phyloP scores from a whole-genome alignment of 2,329 filamentous ascomycete species.

The Boeremia lycopersici region DNA sequence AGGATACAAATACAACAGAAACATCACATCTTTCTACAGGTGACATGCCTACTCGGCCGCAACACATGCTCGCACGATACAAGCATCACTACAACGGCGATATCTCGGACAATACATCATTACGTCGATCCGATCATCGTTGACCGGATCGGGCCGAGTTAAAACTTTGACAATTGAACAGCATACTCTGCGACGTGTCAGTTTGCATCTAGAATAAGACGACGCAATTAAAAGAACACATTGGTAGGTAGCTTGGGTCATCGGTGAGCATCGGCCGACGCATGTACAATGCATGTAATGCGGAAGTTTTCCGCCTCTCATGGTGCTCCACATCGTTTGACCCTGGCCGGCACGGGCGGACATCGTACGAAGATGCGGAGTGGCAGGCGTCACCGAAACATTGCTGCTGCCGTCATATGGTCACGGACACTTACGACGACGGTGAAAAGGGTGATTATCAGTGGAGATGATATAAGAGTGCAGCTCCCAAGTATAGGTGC shows the following conservation, averaged over 20 bases:
- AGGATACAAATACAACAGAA: background rate
- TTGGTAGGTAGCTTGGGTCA: background rate
- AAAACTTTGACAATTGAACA: slow-evolving; percentile 1
- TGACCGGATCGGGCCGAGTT: slow-evolving; percentile 13
- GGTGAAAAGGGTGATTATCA: background rate
- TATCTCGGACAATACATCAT: slow-evolving; percentile 19
- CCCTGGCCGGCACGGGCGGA: background rate
- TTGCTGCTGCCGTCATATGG: background rate
- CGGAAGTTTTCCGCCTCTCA: slow-evolving; percentile 11
- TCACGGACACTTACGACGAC: background rate
- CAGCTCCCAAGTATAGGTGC: background rate
- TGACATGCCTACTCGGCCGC: background rate
- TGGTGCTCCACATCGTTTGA: slow-evolving; percentile 2
- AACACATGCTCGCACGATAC: slow-evolving; percentile 2
- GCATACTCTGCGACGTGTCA: background rate
- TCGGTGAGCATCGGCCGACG: slow-evolving; percentile 7
- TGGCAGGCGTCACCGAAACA: background rate
- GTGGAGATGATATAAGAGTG: background rate
- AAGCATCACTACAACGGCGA: background rate
- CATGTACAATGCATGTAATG: background rate
- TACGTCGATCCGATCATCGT: slow-evolving; percentile 10
- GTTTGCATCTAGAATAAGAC: background rate
- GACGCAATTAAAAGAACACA: background rate
- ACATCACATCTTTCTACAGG: background rate
- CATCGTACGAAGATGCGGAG: slow-evolving; percentile 8